These are phyloP conservation scores for Mycena vitilis DNA, from an alignment of 768 basidiomycete species.

Conservation along the genomic window DNA sequence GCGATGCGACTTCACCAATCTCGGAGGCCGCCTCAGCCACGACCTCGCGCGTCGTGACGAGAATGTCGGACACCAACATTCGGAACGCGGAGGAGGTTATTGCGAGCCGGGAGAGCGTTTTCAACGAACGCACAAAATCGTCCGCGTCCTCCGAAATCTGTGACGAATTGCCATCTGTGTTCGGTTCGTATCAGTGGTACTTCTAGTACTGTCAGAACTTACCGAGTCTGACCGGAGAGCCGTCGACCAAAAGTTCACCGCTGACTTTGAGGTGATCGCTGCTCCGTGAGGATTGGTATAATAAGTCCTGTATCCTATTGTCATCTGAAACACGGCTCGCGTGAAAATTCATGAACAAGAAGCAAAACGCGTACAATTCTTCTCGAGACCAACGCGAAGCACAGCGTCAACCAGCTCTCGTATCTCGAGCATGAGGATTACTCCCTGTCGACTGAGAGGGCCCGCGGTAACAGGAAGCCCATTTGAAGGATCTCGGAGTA, in stretches of 20 bases:
- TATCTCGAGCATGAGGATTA: slow-evolving; percentile 43
- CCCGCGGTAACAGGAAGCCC: slow-evolving; percentile 37
- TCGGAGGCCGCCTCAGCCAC: slow-evolving; percentile 48
- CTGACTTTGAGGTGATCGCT: slow-evolving; percentile 36
- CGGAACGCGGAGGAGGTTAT: slow-evolving; percentile 52
- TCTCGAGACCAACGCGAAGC: slow-evolving; percentile 50
- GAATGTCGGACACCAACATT: slow-evolving; percentile 46
- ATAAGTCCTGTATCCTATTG: slow-evolving; percentile 52
- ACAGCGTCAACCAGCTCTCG: slow-evolving; percentile 46
- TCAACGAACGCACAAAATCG: slow-evolving; percentile 43
- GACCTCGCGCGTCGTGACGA: slow-evolving; percentile 46
- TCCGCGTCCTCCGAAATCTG: slow-evolving; percentile 42
- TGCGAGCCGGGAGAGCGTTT: slow-evolving; percentile 42
- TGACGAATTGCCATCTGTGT: slow-evolving; percentile 30
- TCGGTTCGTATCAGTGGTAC: neutral
- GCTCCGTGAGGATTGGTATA: slow-evolving; percentile 43
- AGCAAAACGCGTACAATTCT: slow-evolving; percentile 47
- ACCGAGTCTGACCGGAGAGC: slow-evolving; percentile 31
- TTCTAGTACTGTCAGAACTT: slow-evolving; percentile 21
- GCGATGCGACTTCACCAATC: slow-evolving; percentile 43
- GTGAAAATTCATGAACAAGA: neutral
- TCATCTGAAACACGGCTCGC: slow-evolving; percentile 42
- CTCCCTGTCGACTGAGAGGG: slow-evolving; percentile 44
- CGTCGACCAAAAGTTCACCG: slow-evolving; percentile 35
- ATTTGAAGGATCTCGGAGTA: slow-evolving; percentile 36